These are phyloP conservation scores for Pseudocercospora fuligena DNA, from an alignment of 2,329 filamentous ascomycete species.

Conservation along the genomic window DNA sequence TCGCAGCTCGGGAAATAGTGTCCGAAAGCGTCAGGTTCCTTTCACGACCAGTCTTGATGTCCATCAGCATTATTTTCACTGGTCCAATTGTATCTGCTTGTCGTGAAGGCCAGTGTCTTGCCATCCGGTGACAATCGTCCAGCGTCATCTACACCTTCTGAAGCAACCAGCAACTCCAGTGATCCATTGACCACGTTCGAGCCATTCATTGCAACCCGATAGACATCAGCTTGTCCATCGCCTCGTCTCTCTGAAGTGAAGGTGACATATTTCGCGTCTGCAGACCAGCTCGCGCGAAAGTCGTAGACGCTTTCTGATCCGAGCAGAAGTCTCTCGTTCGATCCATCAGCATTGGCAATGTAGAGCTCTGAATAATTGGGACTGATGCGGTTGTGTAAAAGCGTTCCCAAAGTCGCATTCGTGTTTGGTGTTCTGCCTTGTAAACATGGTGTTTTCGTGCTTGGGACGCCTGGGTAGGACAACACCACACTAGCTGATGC, in stretches of 20 bases:
- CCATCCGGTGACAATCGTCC: slow-evolving; percentile 20
- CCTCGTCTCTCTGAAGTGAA: slow-evolving; percentile 22
- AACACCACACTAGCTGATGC: too few species aligned
- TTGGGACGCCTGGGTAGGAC: neutral
- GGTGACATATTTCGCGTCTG: slow-evolving; percentile 17
- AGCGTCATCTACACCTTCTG: slow-evolving; percentile 17
- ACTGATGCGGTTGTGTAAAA: slow-evolving; percentile 19
- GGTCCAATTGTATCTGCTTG: slow-evolving; percentile 16
- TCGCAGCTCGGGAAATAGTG: slow-evolving; percentile 2
- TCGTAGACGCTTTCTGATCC: slow-evolving; percentile 12
- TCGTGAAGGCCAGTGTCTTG: slow-evolving; percentile 20
- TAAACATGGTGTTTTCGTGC: neutral
- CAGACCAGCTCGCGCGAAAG: slow-evolving; percentile 14
- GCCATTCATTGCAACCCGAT: slow-evolving; percentile 15
- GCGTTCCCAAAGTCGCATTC: neutral
- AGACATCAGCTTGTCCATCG: slow-evolving; percentile 21
- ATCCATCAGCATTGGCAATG: slow-evolving; percentile 18
- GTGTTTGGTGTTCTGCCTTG: neutral
- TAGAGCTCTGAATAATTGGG: slow-evolving; percentile 15
- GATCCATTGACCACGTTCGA: neutral
- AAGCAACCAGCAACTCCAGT: slow-evolving; percentile 17
- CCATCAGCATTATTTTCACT: slow-evolving; percentile 20
- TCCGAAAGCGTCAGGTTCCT: slow-evolving; percentile 12
- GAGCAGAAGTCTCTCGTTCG: slow-evolving; percentile 13
- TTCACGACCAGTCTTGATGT: slow-evolving; percentile 13